Conservation (phyloP, 495 filamentous ascomycete genomes). For the Aspergillus ellipticus region DNA sequence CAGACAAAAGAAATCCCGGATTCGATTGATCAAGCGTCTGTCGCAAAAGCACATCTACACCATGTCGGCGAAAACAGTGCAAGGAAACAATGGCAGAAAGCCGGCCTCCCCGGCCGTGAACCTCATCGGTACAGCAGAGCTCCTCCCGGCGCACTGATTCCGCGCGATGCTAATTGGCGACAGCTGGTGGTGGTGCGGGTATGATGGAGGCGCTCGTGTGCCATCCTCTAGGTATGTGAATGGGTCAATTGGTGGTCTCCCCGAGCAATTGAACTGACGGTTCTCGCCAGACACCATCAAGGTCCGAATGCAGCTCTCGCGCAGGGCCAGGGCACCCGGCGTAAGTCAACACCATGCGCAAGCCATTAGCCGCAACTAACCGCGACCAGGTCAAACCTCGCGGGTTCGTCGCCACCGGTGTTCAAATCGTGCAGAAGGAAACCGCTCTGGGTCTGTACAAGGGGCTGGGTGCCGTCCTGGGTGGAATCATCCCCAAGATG, state of each 20-base stretch:
- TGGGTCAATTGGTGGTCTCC: not conserved
- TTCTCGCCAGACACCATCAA: conserved; percentile 77
- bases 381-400: conserved; percentile 60
- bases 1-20: not conserved
- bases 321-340: conserved; percentile 76
- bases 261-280: conserved; percentile 16
- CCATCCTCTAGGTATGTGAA: conserved; percentile 78
- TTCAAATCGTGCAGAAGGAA: conserved; percentile 83
- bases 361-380: conserved; percentile 17
- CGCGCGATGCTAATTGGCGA: conserved; percentile 11
- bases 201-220: conserved; percentile 99
- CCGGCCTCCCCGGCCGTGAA: conserved; percentile 85
- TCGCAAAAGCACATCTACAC: conserved; percentile 18
- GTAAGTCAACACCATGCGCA: conserved; percentile 40
- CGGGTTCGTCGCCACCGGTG: conserved; percentile 83
- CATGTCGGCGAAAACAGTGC: conserved; percentile 63
- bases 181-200: conserved; percentile 95
- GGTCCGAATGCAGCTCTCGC: conserved; percentile 98
- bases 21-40: conserved; percentile 5
- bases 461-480: conserved; percentile 90
- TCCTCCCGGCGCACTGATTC: not conserved
- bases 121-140: conserved; percentile 67
- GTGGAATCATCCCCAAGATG: conserved; percentile 99
- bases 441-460: conserved; percentile 94
- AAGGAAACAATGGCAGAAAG: conserved; percentile 67